Percentiles rank a stretch among this genome's conserved stretches.
Conservation (phyloP, 805 yeast species). For the Suhomyces sp. region DNA sequence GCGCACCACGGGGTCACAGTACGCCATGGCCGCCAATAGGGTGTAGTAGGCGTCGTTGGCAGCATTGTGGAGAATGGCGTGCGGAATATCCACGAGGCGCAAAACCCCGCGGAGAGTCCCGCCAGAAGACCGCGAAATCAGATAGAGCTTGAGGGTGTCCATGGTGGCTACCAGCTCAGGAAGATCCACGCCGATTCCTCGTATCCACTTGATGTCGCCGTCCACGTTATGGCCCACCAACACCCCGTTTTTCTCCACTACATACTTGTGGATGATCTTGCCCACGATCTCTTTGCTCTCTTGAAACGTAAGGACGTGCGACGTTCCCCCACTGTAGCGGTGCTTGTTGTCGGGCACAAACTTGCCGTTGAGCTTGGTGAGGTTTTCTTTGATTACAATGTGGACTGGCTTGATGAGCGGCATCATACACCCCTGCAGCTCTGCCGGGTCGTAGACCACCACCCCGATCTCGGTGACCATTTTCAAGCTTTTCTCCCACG, state of each 20-base stretch:
- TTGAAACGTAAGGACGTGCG: slow-evolving; percentile 12
- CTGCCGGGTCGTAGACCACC: slow-evolving; percentile 21
- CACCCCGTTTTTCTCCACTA: slow-evolving; percentile 14
- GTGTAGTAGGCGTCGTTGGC: slow-evolving; percentile 30
- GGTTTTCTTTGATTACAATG: slow-evolving; percentile 18
- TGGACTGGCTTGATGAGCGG: slow-evolving; percentile 20
- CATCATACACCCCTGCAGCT: slow-evolving; percentile 11
- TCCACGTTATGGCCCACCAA: slow-evolving; percentile 17
- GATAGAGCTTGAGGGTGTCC: slow-evolving; percentile 19
- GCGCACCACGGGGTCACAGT: slow-evolving; percentile 21
- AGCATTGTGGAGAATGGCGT: slow-evolving; percentile 26
- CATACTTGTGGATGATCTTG: slow-evolving; percentile 13
- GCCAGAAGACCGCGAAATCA: slow-evolving; percentile 12
- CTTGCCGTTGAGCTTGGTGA: slow-evolving; percentile 12
- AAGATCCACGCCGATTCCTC: slow-evolving; percentile 11
- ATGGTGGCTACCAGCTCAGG: slow-evolving; percentile 10
- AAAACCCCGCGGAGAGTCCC: slow-evolving; percentile 21
- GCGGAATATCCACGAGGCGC: slow-evolving; percentile 18
- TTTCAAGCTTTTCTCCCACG: slow-evolving; percentile 15
- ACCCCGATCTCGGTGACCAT: slow-evolving; percentile 25
- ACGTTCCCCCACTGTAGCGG: slow-evolving; percentile 19
- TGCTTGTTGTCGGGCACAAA: slow-evolving; percentile 23
- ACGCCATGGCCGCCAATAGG: slow-evolving; percentile 21
- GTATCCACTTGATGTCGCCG: slow-evolving; percentile 14
- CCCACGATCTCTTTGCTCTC: slow-evolving; percentile 11